These are phyloP conservation scores for Verbascum thapsus DNA, from an alignment of 257 asterid genomes.

Conservation along the genomic window DNA sequence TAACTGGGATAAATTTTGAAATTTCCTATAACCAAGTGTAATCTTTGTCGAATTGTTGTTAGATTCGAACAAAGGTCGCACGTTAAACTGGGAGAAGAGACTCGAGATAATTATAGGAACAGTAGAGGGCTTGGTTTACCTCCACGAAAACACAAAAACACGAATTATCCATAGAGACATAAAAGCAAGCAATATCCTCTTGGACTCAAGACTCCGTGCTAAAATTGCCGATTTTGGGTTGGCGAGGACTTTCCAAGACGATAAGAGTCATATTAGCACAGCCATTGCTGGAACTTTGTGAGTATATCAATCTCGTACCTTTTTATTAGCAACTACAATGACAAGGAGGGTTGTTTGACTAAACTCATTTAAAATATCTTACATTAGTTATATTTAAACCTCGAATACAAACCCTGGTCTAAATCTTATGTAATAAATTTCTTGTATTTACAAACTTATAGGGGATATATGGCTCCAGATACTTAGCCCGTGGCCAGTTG, in stretches of 20 bases:
- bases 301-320: constrained; percentile 31
- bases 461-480: constrained; percentile 84
- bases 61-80: constrained; percentile 65
- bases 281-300: constrained; percentile 83
- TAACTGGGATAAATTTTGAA: too few relatives aligned
- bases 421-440: not conserved
- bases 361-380: too few relatives aligned
- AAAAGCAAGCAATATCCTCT: constrained; percentile 72
- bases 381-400: too few relatives aligned
- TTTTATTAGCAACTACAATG: not conserved
- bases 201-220: constrained; percentile 64
- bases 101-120: constrained; percentile 68
- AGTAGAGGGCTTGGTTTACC: constrained; percentile 74
- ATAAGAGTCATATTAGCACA: constrained; percentile 75
- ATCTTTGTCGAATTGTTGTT: constrained; percentile 27
- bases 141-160: constrained; percentile 67
- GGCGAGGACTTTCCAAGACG: constrained; percentile 78
- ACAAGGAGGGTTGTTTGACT: too few relatives aligned
- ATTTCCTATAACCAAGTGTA: not conserved
- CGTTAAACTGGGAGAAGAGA: constrained; percentile 70
- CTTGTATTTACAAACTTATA: constrained; percentile 30
- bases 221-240: constrained; percentile 83
- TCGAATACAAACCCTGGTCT: too few relatives aligned
- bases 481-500: constrained; percentile 60
- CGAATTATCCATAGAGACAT: constrained; percentile 80